These are phyloP conservation scores for Gossypium davidsonii DNA, from an alignment of 441 rosid genomes.

Conservation along the genomic window DNA sequence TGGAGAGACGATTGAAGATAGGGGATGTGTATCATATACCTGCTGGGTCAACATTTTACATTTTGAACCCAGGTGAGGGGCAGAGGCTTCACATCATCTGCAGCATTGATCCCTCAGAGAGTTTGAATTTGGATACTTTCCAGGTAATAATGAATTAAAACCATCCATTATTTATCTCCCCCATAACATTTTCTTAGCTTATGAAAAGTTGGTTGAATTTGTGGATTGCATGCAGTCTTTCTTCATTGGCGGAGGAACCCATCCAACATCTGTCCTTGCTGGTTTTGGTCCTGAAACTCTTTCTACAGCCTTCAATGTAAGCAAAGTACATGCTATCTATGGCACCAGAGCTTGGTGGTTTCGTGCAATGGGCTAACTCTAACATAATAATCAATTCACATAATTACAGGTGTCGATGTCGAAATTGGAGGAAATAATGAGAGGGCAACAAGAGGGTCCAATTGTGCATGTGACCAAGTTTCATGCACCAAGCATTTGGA, in stretches of 20 bases:
- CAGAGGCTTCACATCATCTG: slow-evolving; percentile 64
- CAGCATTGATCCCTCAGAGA: slow-evolving; percentile 62
- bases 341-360: neutral
- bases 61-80: slow-evolving; percentile 49
- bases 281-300: slow-evolving; percentile 65
- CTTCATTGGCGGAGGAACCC: slow-evolving; percentile 71
- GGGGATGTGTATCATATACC: slow-evolving; percentile 66
- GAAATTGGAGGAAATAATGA: slow-evolving; percentile 38
- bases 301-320: slow-evolving; percentile 68
- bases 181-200: neutral
- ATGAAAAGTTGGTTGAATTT: neutral
- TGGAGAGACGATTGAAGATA: slow-evolving; percentile 42
- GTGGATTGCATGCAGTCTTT: slow-evolving; percentile 45
- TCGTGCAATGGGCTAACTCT: neutral
- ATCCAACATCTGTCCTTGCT: slow-evolving; percentile 51
- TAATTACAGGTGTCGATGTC: slow-evolving; percentile 37
- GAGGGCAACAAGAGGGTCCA: slow-evolving; percentile 41
- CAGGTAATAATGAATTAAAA: slow-evolving; percentile 33
- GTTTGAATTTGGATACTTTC: slow-evolving; percentile 50
- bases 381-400: neutral
- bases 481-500: slow-evolving; percentile 45
- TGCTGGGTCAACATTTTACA: slow-evolving; percentile 79
- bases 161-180: neutral
- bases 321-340: slow-evolving; percentile 12
- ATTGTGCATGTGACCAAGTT: slow-evolving; percentile 43